Percentiles rank a stretch among this genome's conserved stretches.
Evolutionary conservation across 192 early-diverging fungal genomes (phyloP).

Genomic region (Rhizophagus sp.): DNA sequence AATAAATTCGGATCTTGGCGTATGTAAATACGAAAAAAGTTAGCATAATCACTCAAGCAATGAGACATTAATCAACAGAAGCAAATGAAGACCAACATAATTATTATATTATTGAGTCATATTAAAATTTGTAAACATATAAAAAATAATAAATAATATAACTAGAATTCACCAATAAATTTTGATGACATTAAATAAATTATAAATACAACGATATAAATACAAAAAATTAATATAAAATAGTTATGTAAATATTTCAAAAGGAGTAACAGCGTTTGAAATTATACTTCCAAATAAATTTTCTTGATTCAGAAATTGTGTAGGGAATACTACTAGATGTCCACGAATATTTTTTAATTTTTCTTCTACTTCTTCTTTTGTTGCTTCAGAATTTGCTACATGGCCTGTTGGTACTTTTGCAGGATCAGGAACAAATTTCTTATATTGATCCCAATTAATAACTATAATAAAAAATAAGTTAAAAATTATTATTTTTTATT

Average conservation of each 20-base stretch:
- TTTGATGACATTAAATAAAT: no score
- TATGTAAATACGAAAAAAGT: no score
- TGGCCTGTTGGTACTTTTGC: constrained; percentile 49
- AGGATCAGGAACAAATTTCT: constrained; percentile 48
- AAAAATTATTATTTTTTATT: background rate
- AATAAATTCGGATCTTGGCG: no score
- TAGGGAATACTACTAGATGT: constrained; percentile 56
- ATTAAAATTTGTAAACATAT: no score
- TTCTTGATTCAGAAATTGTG: constrained; percentile 53
- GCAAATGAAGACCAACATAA: no score
- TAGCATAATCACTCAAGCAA: no score
- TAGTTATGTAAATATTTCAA: constrained; percentile 56
- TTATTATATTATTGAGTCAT: no score
- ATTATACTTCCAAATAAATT: constrained; percentile 49
- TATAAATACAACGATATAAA: no score
- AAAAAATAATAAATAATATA: no score
- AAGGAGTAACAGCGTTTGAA: constrained; percentile 48
- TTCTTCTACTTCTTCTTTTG: constrained; percentile 36
- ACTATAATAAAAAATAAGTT: background rate
- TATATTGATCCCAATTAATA: constrained; percentile 35
- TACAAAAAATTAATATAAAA: no score
- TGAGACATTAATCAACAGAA: no score
- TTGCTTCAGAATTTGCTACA: constrained; percentile 56
- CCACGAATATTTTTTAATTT: constrained; percentile 40
- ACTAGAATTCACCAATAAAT: no score